These are phyloP conservation scores for Ceratocystis eucalypticola DNA, from an alignment of 2,329 filamentous ascomycete genomes.

Conservation along the genomic window DNA sequence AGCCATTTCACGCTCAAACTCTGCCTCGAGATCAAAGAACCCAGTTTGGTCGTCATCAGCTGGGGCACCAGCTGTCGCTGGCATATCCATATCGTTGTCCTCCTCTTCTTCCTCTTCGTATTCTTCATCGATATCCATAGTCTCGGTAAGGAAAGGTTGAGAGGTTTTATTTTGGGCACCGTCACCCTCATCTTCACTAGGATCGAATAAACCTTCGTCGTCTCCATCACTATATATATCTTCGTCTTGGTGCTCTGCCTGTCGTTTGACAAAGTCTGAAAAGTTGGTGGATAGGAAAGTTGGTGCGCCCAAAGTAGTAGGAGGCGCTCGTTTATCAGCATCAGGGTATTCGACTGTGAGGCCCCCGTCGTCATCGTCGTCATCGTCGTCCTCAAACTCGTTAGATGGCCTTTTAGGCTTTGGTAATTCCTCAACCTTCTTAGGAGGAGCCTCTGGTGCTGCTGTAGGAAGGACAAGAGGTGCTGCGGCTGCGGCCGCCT, in stretches of 20 bases:
- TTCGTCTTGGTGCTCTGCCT: slow-evolving; percentile 25
- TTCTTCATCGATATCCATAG: slow-evolving; percentile 22
- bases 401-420: slow-evolving; percentile 26
- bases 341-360: slow-evolving; percentile 48
- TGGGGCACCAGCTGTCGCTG: background rate
- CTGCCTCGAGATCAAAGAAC: slow-evolving; percentile 23
- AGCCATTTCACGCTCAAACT: slow-evolving; percentile 40
- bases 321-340: slow-evolving; percentile 29
- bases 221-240: slow-evolving; percentile 32
- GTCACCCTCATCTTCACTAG: slow-evolving; percentile 31
- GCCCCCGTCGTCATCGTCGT: slow-evolving; percentile 43
- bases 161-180: slow-evolving; percentile 24
- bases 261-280: slow-evolving; percentile 39
- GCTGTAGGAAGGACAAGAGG: slow-evolving; percentile 28
- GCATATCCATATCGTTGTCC: slow-evolving; percentile 20
- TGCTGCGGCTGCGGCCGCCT: slow-evolving; percentile 26
- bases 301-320: slow-evolving; percentile 28
- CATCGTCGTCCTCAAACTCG: slow-evolving; percentile 39
- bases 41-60: slow-evolving; percentile 22
- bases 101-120: slow-evolving; percentile 20
- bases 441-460: slow-evolving; percentile 19
- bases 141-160: slow-evolving; percentile 22
- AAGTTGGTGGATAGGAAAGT: slow-evolving; percentile 32
- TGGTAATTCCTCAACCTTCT: slow-evolving; percentile 21
- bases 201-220: slow-evolving; percentile 23